These are phyloP conservation scores for Hanseniaspora taiwanica DNA, from an alignment of 805 yeast genomes.

Conservation along the genomic window DNA sequence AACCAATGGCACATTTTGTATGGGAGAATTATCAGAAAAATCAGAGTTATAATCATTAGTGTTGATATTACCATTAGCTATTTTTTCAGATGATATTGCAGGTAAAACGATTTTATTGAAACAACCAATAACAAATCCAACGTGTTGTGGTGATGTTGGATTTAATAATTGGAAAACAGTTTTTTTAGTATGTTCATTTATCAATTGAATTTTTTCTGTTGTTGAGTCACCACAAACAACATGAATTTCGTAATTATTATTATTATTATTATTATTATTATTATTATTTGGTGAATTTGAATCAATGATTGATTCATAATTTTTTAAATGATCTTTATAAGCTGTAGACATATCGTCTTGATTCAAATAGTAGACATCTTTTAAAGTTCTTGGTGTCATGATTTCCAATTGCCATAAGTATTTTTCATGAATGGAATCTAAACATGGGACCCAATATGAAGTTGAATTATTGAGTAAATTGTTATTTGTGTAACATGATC, in stretches of 20 bases:
- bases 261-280: constrained; percentile 19
- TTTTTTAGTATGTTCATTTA: constrained; percentile 33
- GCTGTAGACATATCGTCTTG: constrained; percentile 23
- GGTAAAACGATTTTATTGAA: constrained; percentile 35
- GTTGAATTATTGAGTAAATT: constrained; percentile 68
- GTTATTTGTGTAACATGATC: constrained; percentile 84
- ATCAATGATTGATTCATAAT: constrained; percentile 18
- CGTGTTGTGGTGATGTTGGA: constrained; percentile 86
- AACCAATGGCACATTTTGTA: not conserved
- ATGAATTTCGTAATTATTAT: constrained; percentile 5
- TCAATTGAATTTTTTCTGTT: constrained; percentile 11
- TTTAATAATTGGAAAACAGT: constrained; percentile 53
- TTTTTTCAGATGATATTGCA: constrained; percentile 18
- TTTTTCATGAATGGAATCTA: constrained; percentile 77
- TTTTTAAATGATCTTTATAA: constrained; percentile 11
- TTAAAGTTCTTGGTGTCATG: constrained; percentile 68
- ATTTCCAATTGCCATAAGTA: constrained; percentile 87
- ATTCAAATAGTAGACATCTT: constrained; percentile 38
- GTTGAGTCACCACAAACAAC: constrained; percentile 4
- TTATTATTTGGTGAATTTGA: constrained; percentile 12
- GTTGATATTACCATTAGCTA: constrained; percentile 27
- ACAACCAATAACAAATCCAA: constrained; percentile 91
- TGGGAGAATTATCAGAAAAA: not conserved
- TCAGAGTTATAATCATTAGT: constrained; percentile 15
- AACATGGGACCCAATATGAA: constrained; percentile 96